Base-by-base conservation (phyloP, 2,329 filamentous ascomycete genomes). In the Fusarium haematococcum region DNA sequence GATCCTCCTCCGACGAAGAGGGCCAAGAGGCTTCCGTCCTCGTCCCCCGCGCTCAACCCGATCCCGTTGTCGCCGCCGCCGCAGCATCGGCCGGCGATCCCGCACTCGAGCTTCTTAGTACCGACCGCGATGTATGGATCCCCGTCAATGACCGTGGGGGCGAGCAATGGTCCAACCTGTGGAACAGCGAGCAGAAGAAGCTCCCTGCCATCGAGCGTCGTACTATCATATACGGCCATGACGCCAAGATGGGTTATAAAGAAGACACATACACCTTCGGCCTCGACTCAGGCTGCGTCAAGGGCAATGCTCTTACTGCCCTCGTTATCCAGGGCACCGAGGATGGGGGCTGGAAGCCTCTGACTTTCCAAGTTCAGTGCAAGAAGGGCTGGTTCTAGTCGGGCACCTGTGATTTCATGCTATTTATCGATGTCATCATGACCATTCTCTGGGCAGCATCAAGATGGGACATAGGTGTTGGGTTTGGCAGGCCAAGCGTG, bases 141-240 rank as follows among this genome's bases (percentile, higher is more conserved):
- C 83, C 84, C 64, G 81, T 84, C 45, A 84, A 88, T 48, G 81
- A 80, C 54, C 85, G 83, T 70, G 80, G 86, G 6, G 93, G 92
- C 60, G 86, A 89, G 37, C 88, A 88, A 16, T 97, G 94, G 94
- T 87, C 91, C 61, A 88, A 91, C 77, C 83, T 84, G 9, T 92
- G 90, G 90, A 88, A 91, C 78, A 83, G 83, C 64, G 81, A 83
- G 66, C 88, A 91, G 77, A 81, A 80, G 63, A 78, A 78, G 30
- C 68, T 80, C 3, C 70, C 68, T 54, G 71, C 78, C 32, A 57
- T 71, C 14, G 75, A 83, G 33, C 86, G 89, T 11, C 89, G 86
- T 45, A 94, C 93, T 1, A 92, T 97, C 45, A 88, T 97, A 67
- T 98, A 97, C 82, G 95, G 95, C 6, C 96, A 98, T 80, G 94